Evolutionary conservation across 352 stramenopile genomes (phyloP), one percentile per base, ranked within the genome.

Genomic region (Phytophthora meadii): DNA sequence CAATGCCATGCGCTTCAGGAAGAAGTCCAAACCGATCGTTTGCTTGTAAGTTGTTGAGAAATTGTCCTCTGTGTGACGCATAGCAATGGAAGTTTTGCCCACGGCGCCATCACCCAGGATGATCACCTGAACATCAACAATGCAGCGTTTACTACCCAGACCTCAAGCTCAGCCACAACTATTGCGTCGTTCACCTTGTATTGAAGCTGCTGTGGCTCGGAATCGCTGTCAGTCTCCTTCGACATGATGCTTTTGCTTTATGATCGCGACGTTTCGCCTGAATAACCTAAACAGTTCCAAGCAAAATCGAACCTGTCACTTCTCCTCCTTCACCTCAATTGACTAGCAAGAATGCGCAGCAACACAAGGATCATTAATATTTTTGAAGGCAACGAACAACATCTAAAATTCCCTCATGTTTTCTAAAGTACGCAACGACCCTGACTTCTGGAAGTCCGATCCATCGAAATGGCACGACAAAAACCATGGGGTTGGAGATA

Each of bases 41-140:
- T 98, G 94, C 70, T 98, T 98, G 78, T 98, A 98, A 36, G 84
- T 81, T 58, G 97, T 89, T 39, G 87, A 95, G 68, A 98, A 98
- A 56, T 85, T 91, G 65, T 97, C 87, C 49, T 98, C 77, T 10
- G 91, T 92, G 71, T 98, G 95, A 42, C 94, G 82, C 74, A 92
- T 96, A 7, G 90, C 92, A 50, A 98, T 97, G 25, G 89, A 98
- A n/a, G 94, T 98, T 75, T 98, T 98, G 37, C 94, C 94, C 22
- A 98, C 95, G 12, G 94, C 93, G 27, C 94, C 95, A 73, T 98
- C 92, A 5, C 94, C 94, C 27, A 98, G 62, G 49, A 98, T 88
- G 61, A 98, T 98, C 40, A 98, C 87, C 89, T 98, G 51, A 10
- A 15, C n/a, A 47, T 12, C 49, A 39, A 5, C 51, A 3, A 8